A percentile compares a stretch with the other conserved stretches of the same genome.
phyloP scores from a whole-genome alignment of 2,329 filamentous ascomycete species.

The Alternaria consortialis region DNA sequence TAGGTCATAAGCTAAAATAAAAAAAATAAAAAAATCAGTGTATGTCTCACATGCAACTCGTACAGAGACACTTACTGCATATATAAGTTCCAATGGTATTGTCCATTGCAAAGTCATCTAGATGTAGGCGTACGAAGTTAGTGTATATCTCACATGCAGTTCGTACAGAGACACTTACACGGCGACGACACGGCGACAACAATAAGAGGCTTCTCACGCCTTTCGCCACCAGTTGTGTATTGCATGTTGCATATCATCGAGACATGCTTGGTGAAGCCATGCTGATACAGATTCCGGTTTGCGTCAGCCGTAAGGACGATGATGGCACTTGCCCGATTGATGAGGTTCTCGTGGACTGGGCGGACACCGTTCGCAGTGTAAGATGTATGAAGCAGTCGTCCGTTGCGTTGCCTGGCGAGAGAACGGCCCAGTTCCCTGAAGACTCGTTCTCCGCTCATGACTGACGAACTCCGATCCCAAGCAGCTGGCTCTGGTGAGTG shows the following conservation, averaged over 20 bases:
- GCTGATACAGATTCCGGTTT: conserved; percentile 91
- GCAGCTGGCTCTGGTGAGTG: conserved; percentile 64
- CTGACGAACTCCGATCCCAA: conserved; percentile 66
- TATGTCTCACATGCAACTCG: too few relatives aligned
- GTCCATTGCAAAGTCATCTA: background rate
- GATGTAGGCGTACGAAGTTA: background rate
- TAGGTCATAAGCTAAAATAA: conserved; percentile 83
- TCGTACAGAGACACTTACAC: conserved; percentile 56
- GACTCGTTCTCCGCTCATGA: conserved; percentile 93
- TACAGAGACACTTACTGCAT: too few relatives aligned
- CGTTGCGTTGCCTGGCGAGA: conserved; percentile 84
- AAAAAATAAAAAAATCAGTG: too few relatives aligned
- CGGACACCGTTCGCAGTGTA: conserved; percentile 93
- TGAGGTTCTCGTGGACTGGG: conserved; percentile 91
- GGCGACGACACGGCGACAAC: conserved; percentile 94
- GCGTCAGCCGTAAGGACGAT: conserved; percentile 93
- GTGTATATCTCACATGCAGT: background rate
- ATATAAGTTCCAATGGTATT: too few relatives aligned
- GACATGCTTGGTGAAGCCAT: conserved; percentile 94
- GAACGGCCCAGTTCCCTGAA: conserved; percentile 89
- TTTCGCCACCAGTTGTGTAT: conserved; percentile 74
- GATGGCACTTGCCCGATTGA: conserved; percentile 85
- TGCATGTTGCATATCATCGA: conserved; percentile 93
- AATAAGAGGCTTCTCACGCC: conserved; percentile 79
- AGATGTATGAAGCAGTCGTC: conserved; percentile 89